phyloP scores from a whole-genome alignment of 2,329 filamentous ascomycete genomes.

The Ceratocystiopsis sp. region DNA sequence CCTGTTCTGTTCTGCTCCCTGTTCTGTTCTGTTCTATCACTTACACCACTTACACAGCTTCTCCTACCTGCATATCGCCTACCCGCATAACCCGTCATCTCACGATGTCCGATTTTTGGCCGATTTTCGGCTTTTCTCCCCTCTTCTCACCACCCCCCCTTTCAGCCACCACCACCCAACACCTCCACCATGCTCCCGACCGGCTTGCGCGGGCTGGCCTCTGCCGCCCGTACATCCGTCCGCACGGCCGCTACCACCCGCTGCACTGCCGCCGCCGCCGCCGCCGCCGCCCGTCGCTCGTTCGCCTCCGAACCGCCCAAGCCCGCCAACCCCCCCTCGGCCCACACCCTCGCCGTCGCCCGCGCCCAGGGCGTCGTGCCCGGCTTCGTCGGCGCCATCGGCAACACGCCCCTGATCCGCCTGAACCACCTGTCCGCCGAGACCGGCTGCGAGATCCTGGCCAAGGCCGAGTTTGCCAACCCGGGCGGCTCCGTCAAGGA shows the following conservation, averaged over 20 bases:
- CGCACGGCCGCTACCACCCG: constrained; percentile 16
- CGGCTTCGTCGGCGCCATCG: constrained; percentile 84
- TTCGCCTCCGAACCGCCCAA: no score
- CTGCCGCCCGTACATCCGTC: constrained; percentile 33
- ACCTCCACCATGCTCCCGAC: constrained; percentile 46
- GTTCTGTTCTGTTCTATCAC: no score
- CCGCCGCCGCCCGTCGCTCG: no score
- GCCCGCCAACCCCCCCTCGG: constrained; percentile 21
- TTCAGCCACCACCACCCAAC: no score
- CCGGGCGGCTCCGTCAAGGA: constrained; percentile 94
- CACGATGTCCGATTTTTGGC: no score
- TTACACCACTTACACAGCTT: no score
- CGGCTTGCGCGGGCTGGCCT: constrained; percentile 49
- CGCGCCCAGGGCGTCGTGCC: constrained; percentile 63
- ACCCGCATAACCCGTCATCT: no score
- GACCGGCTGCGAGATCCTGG: constrained; percentile 85
- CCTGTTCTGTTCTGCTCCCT: no score
- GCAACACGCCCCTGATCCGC: constrained; percentile 88
- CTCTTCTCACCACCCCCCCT: not conserved
- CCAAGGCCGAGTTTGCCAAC: constrained; percentile 98
- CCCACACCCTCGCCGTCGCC: constrained; percentile 56
- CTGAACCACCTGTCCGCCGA: constrained; percentile 75
- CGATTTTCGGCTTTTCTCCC: not conserved
- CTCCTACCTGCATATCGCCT: no score
- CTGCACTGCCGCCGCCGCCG: no score